Evolutionary conservation across 768 basidiomycete species (phyloP).

Genomic region (Scleroderma citrinum): DNA sequence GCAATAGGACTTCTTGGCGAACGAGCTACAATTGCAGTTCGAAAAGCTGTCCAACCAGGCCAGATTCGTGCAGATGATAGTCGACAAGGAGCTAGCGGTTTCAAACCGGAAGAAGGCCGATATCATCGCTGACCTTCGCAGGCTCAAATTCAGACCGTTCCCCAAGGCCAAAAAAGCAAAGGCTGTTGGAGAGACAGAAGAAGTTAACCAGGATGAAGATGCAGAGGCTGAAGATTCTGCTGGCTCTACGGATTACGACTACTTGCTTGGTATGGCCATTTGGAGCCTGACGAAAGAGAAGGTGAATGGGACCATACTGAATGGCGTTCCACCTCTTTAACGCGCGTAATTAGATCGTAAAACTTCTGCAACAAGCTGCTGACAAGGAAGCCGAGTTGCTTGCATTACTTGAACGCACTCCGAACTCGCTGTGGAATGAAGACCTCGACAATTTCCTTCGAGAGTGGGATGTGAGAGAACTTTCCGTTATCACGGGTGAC

Average conservation of each 20-base stretch:
- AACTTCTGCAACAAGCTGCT: conserved; percentile 68
- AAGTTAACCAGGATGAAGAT: conserved; percentile 49
- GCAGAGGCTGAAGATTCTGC: conserved; percentile 37
- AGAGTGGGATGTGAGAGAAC: conserved; percentile 74
- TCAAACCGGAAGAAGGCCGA: conserved; percentile 85
- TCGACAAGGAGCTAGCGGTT: conserved; percentile 74
- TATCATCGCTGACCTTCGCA: conserved; percentile 78
- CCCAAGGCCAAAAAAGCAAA: conserved; percentile 71
- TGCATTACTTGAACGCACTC: conserved; percentile 66
- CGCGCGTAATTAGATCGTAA: conserved; percentile 63
- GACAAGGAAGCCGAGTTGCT: conserved; percentile 83
- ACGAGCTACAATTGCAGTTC: conserved; percentile 71
- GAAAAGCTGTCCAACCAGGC: conserved; percentile 93
- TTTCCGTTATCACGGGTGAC: background rate
- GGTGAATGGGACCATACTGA: conserved; percentile 35
- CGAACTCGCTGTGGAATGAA: conserved; percentile 81
- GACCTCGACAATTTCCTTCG: conserved; percentile 81
- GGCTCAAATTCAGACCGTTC: conserved; percentile 85
- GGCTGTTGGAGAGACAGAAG: conserved; percentile 59
- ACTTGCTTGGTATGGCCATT: conserved; percentile 92
- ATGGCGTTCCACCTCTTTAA: conserved; percentile 4
- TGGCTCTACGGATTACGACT: conserved; percentile 73
- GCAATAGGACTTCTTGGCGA: conserved; percentile 73
- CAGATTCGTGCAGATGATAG: conserved; percentile 94
- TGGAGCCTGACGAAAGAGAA: conserved; percentile 93